Conservation (phyloP, 805 yeast genomes). For the Lipomyces sp. region DNA sequence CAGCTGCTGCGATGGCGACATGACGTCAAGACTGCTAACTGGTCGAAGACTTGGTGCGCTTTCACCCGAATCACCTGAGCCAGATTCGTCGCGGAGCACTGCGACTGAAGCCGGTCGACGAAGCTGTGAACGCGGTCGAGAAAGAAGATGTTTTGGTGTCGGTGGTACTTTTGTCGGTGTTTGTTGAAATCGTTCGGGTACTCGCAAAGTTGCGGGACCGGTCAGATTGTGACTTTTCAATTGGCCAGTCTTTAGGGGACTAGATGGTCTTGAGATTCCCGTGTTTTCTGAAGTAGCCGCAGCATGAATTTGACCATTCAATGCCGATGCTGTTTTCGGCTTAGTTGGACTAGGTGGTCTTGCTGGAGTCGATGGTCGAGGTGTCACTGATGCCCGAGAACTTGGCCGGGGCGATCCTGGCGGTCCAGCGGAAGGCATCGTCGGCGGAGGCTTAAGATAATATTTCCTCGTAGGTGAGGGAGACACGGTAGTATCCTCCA, state of each 20-base stretch:
- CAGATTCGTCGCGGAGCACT: conserved; percentile 8
- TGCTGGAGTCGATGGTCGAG: conserved; percentile 5
- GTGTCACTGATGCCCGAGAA: background rate
- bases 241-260: background rate
- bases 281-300: background rate
- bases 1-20: conserved; percentile 4
- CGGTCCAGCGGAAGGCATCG: conserved; percentile 1
- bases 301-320: background rate
- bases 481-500: background rate
- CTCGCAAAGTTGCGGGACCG: background rate
- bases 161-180: background rate
- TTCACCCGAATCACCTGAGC: background rate
- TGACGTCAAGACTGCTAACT: conserved; percentile 8
- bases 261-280: background rate
- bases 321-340: background rate
- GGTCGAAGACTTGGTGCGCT: conserved; percentile 1
- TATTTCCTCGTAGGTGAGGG: conserved; percentile 14
- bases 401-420: background rate
- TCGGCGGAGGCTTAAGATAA: conserved; percentile 22
- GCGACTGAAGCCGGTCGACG: conserved; percentile 23
- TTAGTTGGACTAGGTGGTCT: background rate
- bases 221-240: background rate
- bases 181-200: background rate
- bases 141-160: conserved; percentile 20
- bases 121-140: conserved; percentile 35